A percentile compares a stretch with the other conserved stretches of the same genome.
phyloP scores from a whole-genome alignment of 805 yeast species.

The Candida chauliodis region DNA sequence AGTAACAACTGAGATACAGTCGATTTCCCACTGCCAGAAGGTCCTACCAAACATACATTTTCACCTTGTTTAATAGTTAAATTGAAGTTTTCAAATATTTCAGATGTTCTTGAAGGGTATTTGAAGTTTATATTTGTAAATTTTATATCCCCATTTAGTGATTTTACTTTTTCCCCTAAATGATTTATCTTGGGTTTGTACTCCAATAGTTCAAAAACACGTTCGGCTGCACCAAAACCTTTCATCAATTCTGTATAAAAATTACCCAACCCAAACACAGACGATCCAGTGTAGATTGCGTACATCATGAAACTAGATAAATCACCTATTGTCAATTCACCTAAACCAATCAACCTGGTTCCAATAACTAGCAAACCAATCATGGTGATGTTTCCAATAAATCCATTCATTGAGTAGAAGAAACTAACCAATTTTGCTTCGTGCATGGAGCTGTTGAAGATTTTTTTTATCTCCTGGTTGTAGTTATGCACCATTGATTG shows the following conservation, averaged over 20 bases:
- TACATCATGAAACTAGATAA: slow-evolving; percentile 92
- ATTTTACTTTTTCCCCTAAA: slow-evolving; percentile 47
- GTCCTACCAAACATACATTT: slow-evolving; percentile 91
- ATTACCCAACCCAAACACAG: slow-evolving; percentile 85
- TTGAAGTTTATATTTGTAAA: slow-evolving; percentile 65
- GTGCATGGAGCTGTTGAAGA: slow-evolving; percentile 62
- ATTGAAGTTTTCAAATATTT: slow-evolving; percentile 59
- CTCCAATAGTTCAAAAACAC: slow-evolving; percentile 84
- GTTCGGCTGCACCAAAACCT: slow-evolving; percentile 93
- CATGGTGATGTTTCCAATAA: slow-evolving; percentile 78
- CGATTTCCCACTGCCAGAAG: slow-evolving; percentile 95
- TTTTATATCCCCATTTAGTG: slow-evolving; percentile 51
- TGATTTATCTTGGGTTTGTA: slow-evolving; percentile 72
- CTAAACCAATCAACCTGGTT: slow-evolving; percentile 72
- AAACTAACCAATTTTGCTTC: slow-evolving; percentile 79
- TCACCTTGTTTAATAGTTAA: slow-evolving; percentile 72
- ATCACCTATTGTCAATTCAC: slow-evolving; percentile 81
- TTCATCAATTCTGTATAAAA: slow-evolving; percentile 95
- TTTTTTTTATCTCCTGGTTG: slow-evolving; percentile 64
- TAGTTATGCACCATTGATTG: slow-evolving; percentile 70
- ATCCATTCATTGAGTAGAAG: slow-evolving; percentile 75
- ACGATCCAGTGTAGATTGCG: slow-evolving; percentile 90
- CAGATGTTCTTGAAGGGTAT: slow-evolving; percentile 80
- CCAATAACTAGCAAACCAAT: slow-evolving; percentile 79
- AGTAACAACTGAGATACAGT: slow-evolving; percentile 77